Conservation (phyloP, 306 rosid genomes). For the Inga laurina region DNA sequence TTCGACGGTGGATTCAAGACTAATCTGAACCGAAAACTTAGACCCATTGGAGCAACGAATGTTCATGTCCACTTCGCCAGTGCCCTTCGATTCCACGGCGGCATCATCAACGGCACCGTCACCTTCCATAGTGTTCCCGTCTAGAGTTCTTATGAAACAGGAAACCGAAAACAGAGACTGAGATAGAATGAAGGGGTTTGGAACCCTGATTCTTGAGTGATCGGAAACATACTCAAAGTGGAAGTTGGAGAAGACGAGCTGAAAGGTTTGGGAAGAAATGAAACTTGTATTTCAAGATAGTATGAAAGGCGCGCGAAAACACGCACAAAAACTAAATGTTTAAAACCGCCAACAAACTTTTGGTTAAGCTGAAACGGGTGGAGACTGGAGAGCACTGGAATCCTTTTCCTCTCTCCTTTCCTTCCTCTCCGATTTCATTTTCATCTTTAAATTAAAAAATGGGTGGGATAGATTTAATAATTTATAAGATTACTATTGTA, state of each 20-base stretch:
- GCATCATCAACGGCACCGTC: not conserved
- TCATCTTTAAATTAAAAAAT: too few relatives aligned
- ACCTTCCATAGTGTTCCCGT: constrained; percentile 28
- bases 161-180: not conserved
- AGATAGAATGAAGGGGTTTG: not conserved
- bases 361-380: too few relatives aligned
- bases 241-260: not conserved
- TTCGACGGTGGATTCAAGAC: constrained; percentile 48
- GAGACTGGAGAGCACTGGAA: too few relatives aligned
- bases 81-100: too few relatives aligned
- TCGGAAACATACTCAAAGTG: not conserved
- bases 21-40: constrained; percentile 43
- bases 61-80: constrained; percentile 37
- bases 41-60: constrained; percentile 55
- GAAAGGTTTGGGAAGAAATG: not conserved
- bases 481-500: too few relatives aligned
- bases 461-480: too few relatives aligned
- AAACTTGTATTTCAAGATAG: too few relatives aligned
- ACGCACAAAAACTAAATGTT: too few relatives aligned
- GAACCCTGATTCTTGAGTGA: constrained; percentile 18
- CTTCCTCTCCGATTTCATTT: too few relatives aligned
- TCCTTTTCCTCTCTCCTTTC: too few relatives aligned
- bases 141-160: not conserved
- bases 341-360: too few relatives aligned
- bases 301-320: too few relatives aligned